phyloP scores from a whole-genome alignment of 164 flowering plant genomes.

The Malania oleifera region DNA sequence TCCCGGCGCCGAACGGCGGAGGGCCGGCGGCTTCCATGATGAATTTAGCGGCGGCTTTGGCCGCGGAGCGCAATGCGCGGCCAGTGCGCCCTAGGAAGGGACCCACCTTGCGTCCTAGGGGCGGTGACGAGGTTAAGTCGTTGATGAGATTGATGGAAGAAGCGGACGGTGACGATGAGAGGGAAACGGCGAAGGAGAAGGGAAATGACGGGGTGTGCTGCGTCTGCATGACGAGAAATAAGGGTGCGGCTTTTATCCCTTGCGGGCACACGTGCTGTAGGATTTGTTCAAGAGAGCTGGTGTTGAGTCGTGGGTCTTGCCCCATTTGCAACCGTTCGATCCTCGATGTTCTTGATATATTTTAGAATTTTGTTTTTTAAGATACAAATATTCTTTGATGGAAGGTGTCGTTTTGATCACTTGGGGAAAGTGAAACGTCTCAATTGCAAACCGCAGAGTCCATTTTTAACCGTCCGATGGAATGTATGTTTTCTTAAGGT shows the following conservation, averaged over 20 bases:
- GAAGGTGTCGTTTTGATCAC: no score
- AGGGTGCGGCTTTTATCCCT: neutral
- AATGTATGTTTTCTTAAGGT: no score
- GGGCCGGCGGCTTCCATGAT: neutral
- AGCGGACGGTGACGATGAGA: neutral
- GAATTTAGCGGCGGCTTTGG: neutral
- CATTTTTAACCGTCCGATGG: no score
- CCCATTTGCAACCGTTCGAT: slow-evolving; percentile 1
- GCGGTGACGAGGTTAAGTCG: neutral
- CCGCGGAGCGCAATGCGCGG: neutral
- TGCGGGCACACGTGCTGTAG: neutral
- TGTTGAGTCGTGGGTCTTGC: neutral
- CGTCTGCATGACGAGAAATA: neutral
- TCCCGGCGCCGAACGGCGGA: neutral
- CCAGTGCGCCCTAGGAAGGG: neutral
- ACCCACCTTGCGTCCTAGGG: neutral
- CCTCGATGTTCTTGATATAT: neutral
- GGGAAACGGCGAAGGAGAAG: neutral
- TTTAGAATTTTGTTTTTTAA: neutral
- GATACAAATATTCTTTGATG: no score
- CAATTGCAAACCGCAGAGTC: no score
- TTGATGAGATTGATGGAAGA: slow-evolving; percentile 1
- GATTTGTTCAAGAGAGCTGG: neutral
- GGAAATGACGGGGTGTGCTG: neutral
- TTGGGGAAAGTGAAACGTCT: no score